Conservation (phyloP, 495 filamentous ascomycete species). For the Sporormia fimetaria region DNA sequence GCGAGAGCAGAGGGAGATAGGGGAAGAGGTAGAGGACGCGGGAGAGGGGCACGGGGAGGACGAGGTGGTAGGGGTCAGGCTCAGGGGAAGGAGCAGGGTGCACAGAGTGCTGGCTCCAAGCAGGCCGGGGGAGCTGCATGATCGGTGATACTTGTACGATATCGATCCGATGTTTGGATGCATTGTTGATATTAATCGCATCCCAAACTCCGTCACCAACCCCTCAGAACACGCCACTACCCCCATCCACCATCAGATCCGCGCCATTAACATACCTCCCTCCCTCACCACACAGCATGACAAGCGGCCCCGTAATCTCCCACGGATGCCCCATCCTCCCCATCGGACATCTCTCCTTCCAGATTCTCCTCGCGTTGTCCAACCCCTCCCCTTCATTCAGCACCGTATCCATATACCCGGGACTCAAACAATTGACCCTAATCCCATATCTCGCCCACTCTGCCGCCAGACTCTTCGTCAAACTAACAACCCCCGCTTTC, state of each 20-base stretch:
- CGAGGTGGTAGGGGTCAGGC: conserved; percentile 2
- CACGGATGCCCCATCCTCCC: conserved; percentile 55
- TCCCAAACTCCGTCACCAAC: too few relatives aligned
- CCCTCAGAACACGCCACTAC: conserved; percentile 17
- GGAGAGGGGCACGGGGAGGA: conserved; percentile 6
- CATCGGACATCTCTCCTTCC: conserved; percentile 53
- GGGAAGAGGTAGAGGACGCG: conserved; percentile 3
- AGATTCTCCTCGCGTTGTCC: conserved; percentile 42
- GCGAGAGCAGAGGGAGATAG: conserved; percentile 5
- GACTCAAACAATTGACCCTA: conserved; percentile 56
- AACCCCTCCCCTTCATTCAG: conserved; percentile 56
- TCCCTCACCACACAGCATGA: conserved; percentile 51
- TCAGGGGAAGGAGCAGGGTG: neutral
- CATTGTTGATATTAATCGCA: too few relatives aligned
- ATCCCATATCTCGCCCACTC: conserved; percentile 58
- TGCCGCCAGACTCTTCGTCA: conserved; percentile 51
- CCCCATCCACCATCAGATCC: conserved; percentile 50
- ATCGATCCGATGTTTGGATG: too few relatives aligned
- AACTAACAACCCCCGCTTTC: conserved; percentile 50
- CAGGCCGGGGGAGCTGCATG: too few relatives aligned
- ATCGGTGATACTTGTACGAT: too few relatives aligned
- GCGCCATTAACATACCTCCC: conserved; percentile 59
- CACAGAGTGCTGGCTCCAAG: too few relatives aligned
- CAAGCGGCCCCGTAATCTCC: conserved; percentile 56
- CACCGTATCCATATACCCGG: conserved; percentile 76